Evolutionary conservation across 768 basidiomycete genomes (phyloP).

Genomic region (Neoboletus brunneissimus): DNA sequence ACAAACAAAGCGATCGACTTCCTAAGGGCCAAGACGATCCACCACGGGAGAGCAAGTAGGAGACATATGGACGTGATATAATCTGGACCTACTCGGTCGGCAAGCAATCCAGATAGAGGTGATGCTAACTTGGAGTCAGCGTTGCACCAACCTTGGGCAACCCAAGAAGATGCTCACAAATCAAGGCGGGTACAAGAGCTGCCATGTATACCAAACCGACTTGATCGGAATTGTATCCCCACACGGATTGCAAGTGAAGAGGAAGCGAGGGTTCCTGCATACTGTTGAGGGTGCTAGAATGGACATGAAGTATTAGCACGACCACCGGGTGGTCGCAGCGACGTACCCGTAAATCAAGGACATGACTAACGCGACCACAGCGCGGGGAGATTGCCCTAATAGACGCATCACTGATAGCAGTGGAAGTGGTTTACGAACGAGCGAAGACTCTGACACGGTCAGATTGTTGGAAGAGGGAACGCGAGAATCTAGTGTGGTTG

Average conservation of each 20-base stretch:
- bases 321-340: neutral
- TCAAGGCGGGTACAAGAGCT: conserved; percentile 57
- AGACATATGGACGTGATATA: conserved; percentile 50
- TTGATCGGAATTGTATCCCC: conserved; percentile 44
- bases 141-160: neutral
- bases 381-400: conserved; percentile 47
- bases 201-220: conserved; percentile 71
- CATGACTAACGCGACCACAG: conserved; percentile 43
- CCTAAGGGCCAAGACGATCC: conserved; percentile 51
- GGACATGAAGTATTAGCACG: neutral
- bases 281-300: conserved; percentile 43
- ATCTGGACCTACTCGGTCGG: conserved; percentile 56
- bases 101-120: conserved; percentile 54
- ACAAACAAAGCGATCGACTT: conserved; percentile 46
- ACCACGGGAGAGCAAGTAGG: conserved; percentile 61
- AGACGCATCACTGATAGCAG: conserved; percentile 40
- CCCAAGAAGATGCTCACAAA: conserved; percentile 48
- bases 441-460: conserved; percentile 6
- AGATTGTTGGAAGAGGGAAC: neutral
- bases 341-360: conserved; percentile 55
- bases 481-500: neutral
- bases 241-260: conserved; percentile 48
- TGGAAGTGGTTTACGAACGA: conserved; percentile 32
- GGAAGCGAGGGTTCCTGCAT: conserved; percentile 58
- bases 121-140: conserved; percentile 41